Evolutionary conservation across 805 yeast species (phyloP).

Genomic region (Candida easanensis): DNA sequence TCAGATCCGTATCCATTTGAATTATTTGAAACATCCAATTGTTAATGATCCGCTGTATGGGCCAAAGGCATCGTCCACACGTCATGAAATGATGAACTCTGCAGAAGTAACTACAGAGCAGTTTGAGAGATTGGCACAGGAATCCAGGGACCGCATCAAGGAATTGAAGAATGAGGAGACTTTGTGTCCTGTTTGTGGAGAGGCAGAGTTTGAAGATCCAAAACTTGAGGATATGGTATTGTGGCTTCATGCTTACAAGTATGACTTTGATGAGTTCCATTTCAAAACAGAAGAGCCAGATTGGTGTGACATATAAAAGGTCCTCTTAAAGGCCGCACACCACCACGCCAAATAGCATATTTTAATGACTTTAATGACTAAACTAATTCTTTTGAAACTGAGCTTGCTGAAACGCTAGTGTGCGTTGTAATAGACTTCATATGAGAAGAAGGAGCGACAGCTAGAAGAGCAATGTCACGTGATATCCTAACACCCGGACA

Average conservation of each 20-base stretch:
- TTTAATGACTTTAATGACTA: too few species aligned
- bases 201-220: constrained; percentile 16
- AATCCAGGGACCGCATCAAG: constrained; percentile 13
- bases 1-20: constrained; percentile 91
- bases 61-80: constrained; percentile 13
- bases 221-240: constrained; percentile 15
- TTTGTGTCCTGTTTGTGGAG: constrained; percentile 23
- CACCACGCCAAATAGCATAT: too few species aligned
- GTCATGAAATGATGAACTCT: constrained; percentile 13
- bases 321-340: too few species aligned
- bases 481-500: too few species aligned
- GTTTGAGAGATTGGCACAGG: constrained; percentile 14
- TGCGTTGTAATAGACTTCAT: too few species aligned
- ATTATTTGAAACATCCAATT: constrained; percentile 81
- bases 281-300: constrained; percentile 21
- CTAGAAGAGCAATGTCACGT: too few species aligned
- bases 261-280: constrained; percentile 16
- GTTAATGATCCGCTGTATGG: constrained; percentile 81
- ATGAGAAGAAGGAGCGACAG: too few species aligned
- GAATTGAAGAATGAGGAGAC: constrained; percentile 9
- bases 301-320: constrained; percentile 24
- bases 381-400: too few species aligned
- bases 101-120: constrained; percentile 10
- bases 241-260: constrained; percentile 26
- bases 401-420: too few species aligned